These are phyloP conservation scores for Skeletonema potamos DNA, from an alignment of 108 stramenopile species.

Conservation along the genomic window DNA sequence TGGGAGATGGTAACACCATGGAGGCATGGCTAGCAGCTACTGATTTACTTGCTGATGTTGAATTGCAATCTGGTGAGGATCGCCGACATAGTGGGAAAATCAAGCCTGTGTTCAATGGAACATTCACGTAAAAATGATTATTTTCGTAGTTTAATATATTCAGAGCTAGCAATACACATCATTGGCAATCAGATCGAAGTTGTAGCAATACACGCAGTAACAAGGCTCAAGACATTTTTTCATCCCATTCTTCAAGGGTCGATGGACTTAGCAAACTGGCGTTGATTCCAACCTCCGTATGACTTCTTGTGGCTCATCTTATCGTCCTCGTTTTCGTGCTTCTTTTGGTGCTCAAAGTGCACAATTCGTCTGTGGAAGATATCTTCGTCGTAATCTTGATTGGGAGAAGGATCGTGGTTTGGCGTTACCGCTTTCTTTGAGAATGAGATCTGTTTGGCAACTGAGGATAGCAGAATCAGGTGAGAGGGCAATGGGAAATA, in stretches of 20 bases:
- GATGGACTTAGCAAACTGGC: neutral
- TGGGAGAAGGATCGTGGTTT: neutral
- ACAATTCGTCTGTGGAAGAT: neutral
- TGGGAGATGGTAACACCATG: constrained; percentile 85
- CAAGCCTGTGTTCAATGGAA: constrained; percentile 22
- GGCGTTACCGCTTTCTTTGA: neutral
- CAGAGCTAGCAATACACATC: neutral
- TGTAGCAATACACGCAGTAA: neutral
- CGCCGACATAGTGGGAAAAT: neutral
- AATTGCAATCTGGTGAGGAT: constrained; percentile 20
- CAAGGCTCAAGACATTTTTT: neutral
- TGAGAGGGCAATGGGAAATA: neutral
- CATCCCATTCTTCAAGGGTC: neutral
- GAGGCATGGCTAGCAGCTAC: constrained; percentile 76
- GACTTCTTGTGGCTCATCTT: neutral
- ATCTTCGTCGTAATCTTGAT: neutral
- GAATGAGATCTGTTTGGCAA: neutral
- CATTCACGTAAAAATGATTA: constrained; percentile 9
- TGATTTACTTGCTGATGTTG: constrained; percentile 70
- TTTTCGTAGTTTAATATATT: constrained; percentile 2
- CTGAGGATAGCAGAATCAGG: neutral
- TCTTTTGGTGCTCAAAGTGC: constrained; percentile 1
- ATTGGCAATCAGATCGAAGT: neutral
- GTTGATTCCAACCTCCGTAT: neutral
- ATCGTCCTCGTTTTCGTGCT: neutral